These are phyloP conservation scores for Platanthera zijinensis DNA, from an alignment of 106 monocot species.

Conservation along the genomic window DNA sequence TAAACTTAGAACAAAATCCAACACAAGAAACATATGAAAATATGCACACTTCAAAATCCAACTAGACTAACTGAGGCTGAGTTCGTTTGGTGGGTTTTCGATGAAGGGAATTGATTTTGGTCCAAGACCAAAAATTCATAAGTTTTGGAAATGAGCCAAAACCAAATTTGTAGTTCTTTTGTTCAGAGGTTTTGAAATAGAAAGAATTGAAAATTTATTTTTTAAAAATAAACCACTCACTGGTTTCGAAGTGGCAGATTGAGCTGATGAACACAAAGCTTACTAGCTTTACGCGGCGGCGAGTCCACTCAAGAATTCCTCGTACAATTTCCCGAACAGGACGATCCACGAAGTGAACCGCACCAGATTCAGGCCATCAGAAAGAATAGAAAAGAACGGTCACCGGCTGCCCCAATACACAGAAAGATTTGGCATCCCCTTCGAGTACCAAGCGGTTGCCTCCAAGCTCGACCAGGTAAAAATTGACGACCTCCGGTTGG, in stretches of 20 bases:
- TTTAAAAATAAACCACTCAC: not conserved
- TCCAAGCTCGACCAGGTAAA: constrained; percentile 44
- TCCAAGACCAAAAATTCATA: no score
- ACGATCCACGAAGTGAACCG: constrained; percentile 16
- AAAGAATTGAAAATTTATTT: no score
- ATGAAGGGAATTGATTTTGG: no score
- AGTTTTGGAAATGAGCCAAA: no score
- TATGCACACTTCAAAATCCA: no score
- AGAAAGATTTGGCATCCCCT: constrained; percentile 33
- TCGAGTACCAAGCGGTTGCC: constrained; percentile 47
- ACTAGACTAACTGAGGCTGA: no score
- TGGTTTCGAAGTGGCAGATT: not conserved
- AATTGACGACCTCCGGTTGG: constrained; percentile 34
- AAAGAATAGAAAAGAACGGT: constrained; percentile 55
- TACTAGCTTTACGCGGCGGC: constrained; percentile 6
- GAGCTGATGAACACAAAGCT: constrained; percentile 4
- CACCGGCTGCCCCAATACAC: constrained; percentile 54
- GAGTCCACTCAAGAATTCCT: constrained; percentile 5
- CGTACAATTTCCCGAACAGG: not conserved
- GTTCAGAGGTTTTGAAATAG: no score
- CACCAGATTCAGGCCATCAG: constrained; percentile 57
- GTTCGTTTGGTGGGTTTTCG: no score
- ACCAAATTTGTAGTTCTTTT: no score
- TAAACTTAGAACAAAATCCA: no score
- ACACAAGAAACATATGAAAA: no score